These are phyloP conservation scores for Aspergillus novofumigatus DNA, from an alignment of 2,329 filamentous ascomycete species.

Conservation along the genomic window DNA sequence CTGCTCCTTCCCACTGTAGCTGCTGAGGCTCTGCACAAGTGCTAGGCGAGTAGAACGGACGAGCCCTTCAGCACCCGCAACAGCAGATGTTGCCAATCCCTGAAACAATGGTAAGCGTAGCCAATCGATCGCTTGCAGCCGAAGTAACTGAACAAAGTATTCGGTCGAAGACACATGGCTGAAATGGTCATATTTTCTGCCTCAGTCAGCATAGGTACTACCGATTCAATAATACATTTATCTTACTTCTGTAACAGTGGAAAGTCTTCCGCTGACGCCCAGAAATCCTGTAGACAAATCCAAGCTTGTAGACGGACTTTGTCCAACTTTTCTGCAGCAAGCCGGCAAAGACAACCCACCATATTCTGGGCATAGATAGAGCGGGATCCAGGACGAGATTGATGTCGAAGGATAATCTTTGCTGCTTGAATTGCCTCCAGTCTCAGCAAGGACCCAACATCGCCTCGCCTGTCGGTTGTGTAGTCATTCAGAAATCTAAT, in stretches of 20 bases:
- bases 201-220: constrained; percentile 12
- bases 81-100: constrained; percentile 43
- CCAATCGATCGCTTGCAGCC: constrained; percentile 33
- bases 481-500: constrained; percentile 69
- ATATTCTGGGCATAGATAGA: constrained; percentile 23
- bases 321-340: constrained; percentile 86
- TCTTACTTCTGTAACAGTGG: constrained; percentile 42
- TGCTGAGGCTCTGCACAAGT: constrained; percentile 34
- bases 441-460: constrained; percentile 82
- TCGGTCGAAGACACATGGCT: constrained; percentile 41
- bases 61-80: constrained; percentile 42
- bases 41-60: constrained; percentile 41
- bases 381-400: constrained; percentile 5
- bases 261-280: constrained; percentile 32
- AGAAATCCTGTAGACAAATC: constrained; percentile 40
- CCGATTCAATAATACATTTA: neutral
- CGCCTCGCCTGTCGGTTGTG: constrained; percentile 81
- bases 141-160: constrained; percentile 42
- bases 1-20: constrained; percentile 23
- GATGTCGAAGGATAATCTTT: constrained; percentile 32
- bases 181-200: constrained; percentile 41
- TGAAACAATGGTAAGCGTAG: constrained; percentile 37
- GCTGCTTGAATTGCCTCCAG: constrained; percentile 71
- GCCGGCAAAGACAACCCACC: constrained; percentile 52
- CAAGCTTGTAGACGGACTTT: constrained; percentile 63